Conservation (phyloP, 2,329 filamentous ascomycete genomes). For the Trichoderma brevicompactum region DNA sequence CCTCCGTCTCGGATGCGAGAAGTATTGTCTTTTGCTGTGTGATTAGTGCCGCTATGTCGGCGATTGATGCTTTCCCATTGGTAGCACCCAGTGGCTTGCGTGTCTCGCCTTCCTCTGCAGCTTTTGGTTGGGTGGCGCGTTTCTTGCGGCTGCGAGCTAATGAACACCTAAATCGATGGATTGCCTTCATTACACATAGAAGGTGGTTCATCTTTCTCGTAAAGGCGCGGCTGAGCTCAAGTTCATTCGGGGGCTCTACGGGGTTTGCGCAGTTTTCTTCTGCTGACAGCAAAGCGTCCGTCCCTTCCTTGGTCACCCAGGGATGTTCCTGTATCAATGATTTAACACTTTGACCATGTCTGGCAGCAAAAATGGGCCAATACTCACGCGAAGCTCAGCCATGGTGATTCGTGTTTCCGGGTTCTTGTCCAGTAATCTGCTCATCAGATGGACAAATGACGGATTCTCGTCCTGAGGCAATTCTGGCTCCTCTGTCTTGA, state of each 20-base stretch:
- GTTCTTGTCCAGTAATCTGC: constrained; percentile 79
- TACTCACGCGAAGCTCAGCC: constrained; percentile 75
- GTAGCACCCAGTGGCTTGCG: constrained; percentile 33
- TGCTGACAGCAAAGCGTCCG: constrained; percentile 75
- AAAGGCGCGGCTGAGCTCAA: constrained; percentile 88
- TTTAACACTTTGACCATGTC: constrained; percentile 9
- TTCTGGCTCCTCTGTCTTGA: constrained; percentile 69
- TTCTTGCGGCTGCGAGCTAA: constrained; percentile 47
- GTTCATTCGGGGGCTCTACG: constrained; percentile 82
- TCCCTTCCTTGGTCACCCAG: constrained; percentile 85
- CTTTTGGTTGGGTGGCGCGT: constrained; percentile 26
- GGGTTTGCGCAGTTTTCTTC: constrained; percentile 86
- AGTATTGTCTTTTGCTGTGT: constrained; percentile 50
- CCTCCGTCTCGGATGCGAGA: constrained; percentile 36
- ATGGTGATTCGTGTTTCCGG: constrained; percentile 82
- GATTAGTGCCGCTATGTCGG: constrained; percentile 56
- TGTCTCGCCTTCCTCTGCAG: constrained; percentile 19
- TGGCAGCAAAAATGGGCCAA: background rate
- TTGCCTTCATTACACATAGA: constrained; percentile 88
- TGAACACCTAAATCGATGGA: constrained; percentile 82
- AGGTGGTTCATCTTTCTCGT: constrained; percentile 87
- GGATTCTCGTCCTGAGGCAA: constrained; percentile 68
- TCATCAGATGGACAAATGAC: constrained; percentile 75
- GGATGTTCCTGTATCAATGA: constrained; percentile 71
- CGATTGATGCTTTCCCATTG: constrained; percentile 47